Evolutionary conservation across 1,284 basidiomycete genomes (phyloP).

Genomic region (Heterobasidion parviporum): DNA sequence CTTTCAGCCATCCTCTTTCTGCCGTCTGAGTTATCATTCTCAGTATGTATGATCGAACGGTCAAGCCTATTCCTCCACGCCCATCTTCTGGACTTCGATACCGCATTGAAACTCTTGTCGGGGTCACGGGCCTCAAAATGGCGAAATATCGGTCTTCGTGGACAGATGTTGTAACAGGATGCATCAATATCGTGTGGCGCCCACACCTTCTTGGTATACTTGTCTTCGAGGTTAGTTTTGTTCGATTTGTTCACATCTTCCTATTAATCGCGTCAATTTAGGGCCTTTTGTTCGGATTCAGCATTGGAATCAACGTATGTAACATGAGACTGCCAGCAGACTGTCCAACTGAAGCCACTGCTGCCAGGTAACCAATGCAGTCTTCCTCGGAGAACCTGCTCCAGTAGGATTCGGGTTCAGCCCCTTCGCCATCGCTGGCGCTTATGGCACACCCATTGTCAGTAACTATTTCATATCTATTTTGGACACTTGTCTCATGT

Average conservation of each 20-base stretch:
- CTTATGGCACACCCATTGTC: conserved; percentile 60
- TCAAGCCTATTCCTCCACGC: conserved; percentile 39
- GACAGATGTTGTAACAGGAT: conserved; percentile 35
- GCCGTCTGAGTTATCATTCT: not conserved
- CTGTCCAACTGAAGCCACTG: not conserved
- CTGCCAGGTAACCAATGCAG: conserved; percentile 55
- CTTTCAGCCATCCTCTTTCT: not conserved
- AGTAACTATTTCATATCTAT: conserved; percentile 7
- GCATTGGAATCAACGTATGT: conserved; percentile 64
- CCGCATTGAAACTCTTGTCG: conserved; percentile 55
- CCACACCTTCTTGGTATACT: conserved; percentile 52
- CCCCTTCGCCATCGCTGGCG: conserved; percentile 43
- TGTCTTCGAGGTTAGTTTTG: conserved; percentile 42
- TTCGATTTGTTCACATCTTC: not conserved
- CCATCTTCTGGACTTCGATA: conserved; percentile 38
- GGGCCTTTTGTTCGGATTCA: conserved; percentile 59
- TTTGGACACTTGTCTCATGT: not conserved
- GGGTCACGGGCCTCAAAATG: conserved; percentile 57
- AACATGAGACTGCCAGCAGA: not conserved
- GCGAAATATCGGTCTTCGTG: conserved; percentile 52
- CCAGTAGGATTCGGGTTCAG: conserved; percentile 54
- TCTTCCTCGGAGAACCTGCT: conserved; percentile 52
- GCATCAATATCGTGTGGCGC: conserved; percentile 52
- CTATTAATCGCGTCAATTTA: conserved; percentile 13
- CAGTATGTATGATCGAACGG: conserved; percentile 63